These are phyloP conservation scores for Leccinum angustisporum DNA, from an alignment of 1,284 basidiomycete species.

Conservation along the genomic window DNA sequence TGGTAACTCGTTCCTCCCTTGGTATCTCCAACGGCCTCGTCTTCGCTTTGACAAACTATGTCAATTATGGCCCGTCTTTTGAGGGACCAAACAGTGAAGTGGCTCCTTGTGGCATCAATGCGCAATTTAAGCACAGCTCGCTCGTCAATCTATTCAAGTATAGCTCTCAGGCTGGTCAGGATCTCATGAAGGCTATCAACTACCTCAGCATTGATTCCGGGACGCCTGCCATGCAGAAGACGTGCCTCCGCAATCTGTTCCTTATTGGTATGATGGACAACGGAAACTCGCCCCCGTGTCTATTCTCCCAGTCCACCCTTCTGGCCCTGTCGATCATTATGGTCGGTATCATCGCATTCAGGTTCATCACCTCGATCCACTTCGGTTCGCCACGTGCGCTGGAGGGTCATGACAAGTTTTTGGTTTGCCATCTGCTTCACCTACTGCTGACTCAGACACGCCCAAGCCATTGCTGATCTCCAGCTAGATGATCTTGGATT, in stretches of 20 bases:
- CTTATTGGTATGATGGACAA: not conserved
- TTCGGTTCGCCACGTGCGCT: not conserved
- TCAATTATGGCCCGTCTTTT: slow-evolving; percentile 58
- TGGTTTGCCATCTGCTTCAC: no score
- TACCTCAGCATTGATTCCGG: not conserved
- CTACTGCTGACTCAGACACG: no score
- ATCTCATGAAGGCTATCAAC: slow-evolving; percentile 59
- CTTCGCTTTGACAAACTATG: slow-evolving; percentile 87
- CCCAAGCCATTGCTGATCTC: no score
- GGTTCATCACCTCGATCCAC: not conserved
- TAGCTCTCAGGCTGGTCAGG: not conserved
- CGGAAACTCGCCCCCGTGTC: not conserved
- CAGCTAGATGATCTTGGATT: no score
- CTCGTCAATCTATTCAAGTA: slow-evolving; percentile 38
- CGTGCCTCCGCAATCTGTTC: not conserved
- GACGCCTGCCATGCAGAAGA: not conserved
- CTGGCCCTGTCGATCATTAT: not conserved
- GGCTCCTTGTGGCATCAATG: slow-evolving; percentile 51
- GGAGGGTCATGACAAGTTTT: not conserved
- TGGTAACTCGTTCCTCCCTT: slow-evolving; percentile 62
- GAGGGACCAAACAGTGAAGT: slow-evolving; percentile 55
- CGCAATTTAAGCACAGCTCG: not conserved
- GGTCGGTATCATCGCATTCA: not conserved
- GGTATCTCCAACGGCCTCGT: slow-evolving; percentile 84
- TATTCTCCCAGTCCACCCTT: not conserved